Percentiles rank a stretch among this genome's conserved stretches.
These are phyloP conservation scores for Solanum sparsipilum DNA, from an alignment of 257 asterid species.

Conservation along the genomic window DNA sequence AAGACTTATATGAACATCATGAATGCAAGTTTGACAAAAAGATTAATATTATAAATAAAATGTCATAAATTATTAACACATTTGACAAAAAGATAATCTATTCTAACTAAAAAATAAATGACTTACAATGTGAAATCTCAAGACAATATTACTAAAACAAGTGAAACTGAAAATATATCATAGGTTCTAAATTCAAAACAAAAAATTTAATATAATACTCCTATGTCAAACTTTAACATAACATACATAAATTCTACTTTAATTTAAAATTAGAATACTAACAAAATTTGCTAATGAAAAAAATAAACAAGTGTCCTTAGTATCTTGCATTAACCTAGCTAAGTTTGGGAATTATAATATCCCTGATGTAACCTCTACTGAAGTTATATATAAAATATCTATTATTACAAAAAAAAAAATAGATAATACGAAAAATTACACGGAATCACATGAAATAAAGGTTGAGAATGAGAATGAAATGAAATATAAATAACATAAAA, in stretches of 20 bases:
- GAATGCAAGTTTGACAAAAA: not conserved
- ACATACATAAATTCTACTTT: not conserved
- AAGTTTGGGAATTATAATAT: not conserved
- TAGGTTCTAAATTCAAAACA: not conserved
- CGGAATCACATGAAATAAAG: not conserved
- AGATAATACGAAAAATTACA: no score
- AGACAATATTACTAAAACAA: not conserved
- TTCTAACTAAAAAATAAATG: no score
- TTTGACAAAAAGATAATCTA: not conserved
- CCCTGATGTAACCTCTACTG: not conserved
- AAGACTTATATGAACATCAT: not conserved
- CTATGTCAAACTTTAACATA: not conserved
- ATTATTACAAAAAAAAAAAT: no score
- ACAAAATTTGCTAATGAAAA: no score
- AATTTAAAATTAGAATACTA: not conserved
- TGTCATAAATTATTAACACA: no score
- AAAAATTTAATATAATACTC: not conserved
- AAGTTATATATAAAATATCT: not conserved
- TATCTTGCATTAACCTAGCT: not conserved
- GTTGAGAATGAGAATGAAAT: not conserved
- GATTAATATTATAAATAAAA: no score
- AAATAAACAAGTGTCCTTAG: not conserved
- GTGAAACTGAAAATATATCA: not conserved
- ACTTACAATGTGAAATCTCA: not conserved
- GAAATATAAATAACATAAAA: no score